Evolutionary conservation across 257 asterid species (phyloP).

Genomic region (Solanum appendiculatum): DNA sequence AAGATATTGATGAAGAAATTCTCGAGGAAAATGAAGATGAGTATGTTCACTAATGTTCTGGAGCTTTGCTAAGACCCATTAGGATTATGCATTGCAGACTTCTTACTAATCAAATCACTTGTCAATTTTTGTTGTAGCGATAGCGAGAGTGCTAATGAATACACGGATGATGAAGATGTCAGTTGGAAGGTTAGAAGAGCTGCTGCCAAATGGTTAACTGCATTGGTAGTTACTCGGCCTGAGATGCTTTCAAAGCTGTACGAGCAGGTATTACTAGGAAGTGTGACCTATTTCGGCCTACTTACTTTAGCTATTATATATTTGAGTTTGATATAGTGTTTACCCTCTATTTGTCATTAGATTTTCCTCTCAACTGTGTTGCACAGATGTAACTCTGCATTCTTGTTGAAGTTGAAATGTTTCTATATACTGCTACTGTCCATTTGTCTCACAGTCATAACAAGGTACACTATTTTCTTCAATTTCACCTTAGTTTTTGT

Average conservation of each 20-base stretch:
- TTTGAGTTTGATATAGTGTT: background rate
- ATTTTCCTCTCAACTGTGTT: background rate
- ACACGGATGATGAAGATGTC: slow-evolving; percentile 95
- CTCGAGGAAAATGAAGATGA: slow-evolving; percentile 91
- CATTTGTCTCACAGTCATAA: background rate
- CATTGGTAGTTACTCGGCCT: slow-evolving; percentile 88
- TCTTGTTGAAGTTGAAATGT: background rate
- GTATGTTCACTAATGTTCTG: slow-evolving; percentile 36
- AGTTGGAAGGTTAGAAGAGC: slow-evolving; percentile 99
- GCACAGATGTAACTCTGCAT: background rate
- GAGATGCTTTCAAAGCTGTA: slow-evolving; percentile 89
- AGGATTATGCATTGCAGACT: background rate
- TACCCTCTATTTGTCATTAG: background rate
- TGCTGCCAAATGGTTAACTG: slow-evolving; percentile 93
- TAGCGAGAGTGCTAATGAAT: slow-evolving; percentile 94
- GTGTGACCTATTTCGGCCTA: background rate
- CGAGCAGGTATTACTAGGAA: slow-evolving; percentile 52
- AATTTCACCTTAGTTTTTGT: too few relatives aligned
- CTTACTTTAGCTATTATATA: background rate
- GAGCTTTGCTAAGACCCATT: background rate
- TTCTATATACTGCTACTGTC: background rate
- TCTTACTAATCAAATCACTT: background rate
- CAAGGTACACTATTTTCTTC: too few relatives aligned
- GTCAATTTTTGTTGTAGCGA: slow-evolving; percentile 7
- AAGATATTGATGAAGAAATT: slow-evolving; percentile 81